Evolutionary conservation across 1,284 basidiomycete genomes (phyloP).

Genomic region (Athelia psychrophila): DNA sequence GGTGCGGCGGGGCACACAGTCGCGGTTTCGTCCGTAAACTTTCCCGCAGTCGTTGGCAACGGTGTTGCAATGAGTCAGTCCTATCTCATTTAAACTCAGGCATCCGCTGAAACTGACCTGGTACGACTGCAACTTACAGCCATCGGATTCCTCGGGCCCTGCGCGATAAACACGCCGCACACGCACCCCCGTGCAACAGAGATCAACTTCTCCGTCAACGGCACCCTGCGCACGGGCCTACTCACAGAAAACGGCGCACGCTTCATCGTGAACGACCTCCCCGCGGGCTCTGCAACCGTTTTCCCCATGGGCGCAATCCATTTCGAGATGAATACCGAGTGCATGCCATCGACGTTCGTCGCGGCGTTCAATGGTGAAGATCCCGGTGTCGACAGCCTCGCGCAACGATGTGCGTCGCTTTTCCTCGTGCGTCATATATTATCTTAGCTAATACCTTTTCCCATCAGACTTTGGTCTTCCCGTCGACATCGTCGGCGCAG

Average conservation of each 20-base stretch:
- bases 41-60: conserved; percentile 2
- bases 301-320: conserved; percentile 32
- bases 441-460: too few relatives aligned
- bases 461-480: too few relatives aligned
- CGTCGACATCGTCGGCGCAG: too few relatives aligned
- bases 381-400: conserved; percentile 24
- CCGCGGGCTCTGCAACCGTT: conserved; percentile 28
- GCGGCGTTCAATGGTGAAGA: conserved; percentile 32
- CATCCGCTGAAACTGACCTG: too few relatives aligned
- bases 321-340: conserved; percentile 31
- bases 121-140: conserved; percentile 5
- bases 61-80: conserved; percentile 7
- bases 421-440: too few relatives aligned
- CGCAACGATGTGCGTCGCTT: conserved; percentile 27
- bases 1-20: conserved; percentile 3
- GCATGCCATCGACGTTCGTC: conserved; percentile 15
- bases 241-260: conserved; percentile 32
- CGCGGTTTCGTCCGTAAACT: background rate
- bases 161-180: conserved; percentile 37
- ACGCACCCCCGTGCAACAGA: conserved; percentile 35
- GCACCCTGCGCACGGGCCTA: conserved; percentile 28
- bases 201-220: conserved; percentile 31
- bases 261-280: conserved; percentile 29
- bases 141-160: conserved; percentile 18
- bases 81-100: background rate